Evolutionary conservation across 306 rosid genomes (phyloP), one percentile per base, ranked within the genome.

Genomic region (cucumber (Cucumis sativus)): DNA sequence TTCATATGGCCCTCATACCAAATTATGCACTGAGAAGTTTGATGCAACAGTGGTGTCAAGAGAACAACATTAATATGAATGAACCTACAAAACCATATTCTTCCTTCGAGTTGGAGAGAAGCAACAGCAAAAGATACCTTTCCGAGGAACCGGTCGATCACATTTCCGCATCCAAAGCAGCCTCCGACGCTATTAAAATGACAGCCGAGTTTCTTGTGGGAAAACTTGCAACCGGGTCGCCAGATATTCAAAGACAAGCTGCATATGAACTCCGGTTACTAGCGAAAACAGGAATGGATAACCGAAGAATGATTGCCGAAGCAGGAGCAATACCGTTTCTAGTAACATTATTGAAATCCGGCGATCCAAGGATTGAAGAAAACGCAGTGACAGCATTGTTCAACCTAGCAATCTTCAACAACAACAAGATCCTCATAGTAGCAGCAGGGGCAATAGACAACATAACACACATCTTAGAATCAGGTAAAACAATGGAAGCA

Each of bases 291-390:
- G 91, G 97, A 40, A 89, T 88, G 97, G 85, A 86, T 39, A 92
- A 89, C 71, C 82, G 96, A 49, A 77, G 96, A 76, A 79, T 94
- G 40, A 91, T 94, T 37, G 91, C 97, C 0, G 97, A 95, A 84
- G 98, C 95, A 30, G 98, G 98, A 21, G 97, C 97, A 0, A 90
- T 95, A 77, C 98, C 98, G 0, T 95, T 95, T 75, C 84, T 95
- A 0, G 92, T 92, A 47, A 89, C 90, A 4, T 81, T 95, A 62
- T 73, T 92, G 65, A 87, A 77, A 67, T 90, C 93, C 1, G 81
- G 85, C 2, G 96, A 95, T 67, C 90, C 98, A 14, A 88, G 95
- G 82, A 90, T 88, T n/a, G 97, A 95, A 77, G 98, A 90, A 63
- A 93, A 95, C 11, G 92, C 88, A 0, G 93, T 95, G 82, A 95